A percentile compares a stretch with the other conserved stretches of the same genome.
Conservation (phyloP, 352 stramenopile genomes). For the Phytopythium sindhum region DNA sequence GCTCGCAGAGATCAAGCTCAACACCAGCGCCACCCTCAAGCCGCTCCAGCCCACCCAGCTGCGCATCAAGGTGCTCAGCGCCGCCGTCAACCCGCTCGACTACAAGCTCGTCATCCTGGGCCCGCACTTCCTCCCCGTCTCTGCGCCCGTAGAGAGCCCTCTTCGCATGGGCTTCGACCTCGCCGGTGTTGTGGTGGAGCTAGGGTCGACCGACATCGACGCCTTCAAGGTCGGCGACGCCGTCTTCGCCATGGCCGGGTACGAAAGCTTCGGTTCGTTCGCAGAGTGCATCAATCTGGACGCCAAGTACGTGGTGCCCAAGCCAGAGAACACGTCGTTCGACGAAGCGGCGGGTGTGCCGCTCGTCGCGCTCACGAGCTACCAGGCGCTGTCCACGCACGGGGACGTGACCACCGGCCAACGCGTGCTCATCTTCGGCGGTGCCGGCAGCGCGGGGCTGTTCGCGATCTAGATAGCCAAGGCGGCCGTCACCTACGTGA, state of each 20-base stretch:
- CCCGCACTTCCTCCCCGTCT: constrained; percentile 7
- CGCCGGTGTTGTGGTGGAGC: constrained; percentile 19
- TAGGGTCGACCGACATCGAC: constrained; percentile 11
- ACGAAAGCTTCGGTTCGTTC: constrained; percentile 20
- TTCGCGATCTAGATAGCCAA: constrained; percentile 44
- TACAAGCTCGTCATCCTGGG: constrained; percentile 22
- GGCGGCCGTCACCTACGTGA: constrained; percentile 19
- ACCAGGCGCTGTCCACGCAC: constrained; percentile 30
- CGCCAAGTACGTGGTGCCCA: constrained; percentile 34
- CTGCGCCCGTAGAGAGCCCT: not conserved
- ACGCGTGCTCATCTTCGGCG: constrained; percentile 42
- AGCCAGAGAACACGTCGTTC: constrained; percentile 40
- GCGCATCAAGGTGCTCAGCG: constrained; percentile 21
- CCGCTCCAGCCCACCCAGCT: constrained; percentile 14
- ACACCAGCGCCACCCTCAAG: constrained; percentile 9
- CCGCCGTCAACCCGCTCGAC: constrained; percentile 30
- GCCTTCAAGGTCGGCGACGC: constrained; percentile 21
- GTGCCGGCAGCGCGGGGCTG: constrained; percentile 29
- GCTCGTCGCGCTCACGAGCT: constrained; percentile 29
- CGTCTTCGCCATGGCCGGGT: constrained; percentile 22
- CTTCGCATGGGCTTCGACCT: not conserved
- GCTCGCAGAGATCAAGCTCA: constrained; percentile 22
- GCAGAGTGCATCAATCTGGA: constrained; percentile 30
- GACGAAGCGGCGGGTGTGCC: constrained; percentile 35
- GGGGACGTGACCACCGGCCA: constrained; percentile 37